Evolutionary conservation across 2,329 filamentous ascomycete species (phyloP).

Genomic region (Colletotrichum sp.): DNA sequence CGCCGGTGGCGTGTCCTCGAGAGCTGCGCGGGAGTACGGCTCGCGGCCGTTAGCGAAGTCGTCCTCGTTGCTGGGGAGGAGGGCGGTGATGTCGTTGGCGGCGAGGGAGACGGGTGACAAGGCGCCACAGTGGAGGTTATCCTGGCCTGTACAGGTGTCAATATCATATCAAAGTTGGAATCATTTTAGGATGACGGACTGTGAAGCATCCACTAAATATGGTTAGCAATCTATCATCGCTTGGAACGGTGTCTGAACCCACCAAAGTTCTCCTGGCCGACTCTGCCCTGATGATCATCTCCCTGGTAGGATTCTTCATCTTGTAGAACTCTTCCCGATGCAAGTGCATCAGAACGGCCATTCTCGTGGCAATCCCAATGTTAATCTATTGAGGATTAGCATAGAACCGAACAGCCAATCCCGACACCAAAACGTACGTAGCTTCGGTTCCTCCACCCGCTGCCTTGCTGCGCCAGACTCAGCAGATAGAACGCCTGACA

Average conservation of each 20-base stretch:
- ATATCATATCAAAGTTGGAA: too few relatives aligned
- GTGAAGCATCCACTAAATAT: constrained; percentile 60
- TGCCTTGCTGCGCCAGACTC: constrained; percentile 64
- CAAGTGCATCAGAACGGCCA: constrained; percentile 59
- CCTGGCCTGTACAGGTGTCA: constrained; percentile 43
- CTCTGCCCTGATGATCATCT: constrained; percentile 54
- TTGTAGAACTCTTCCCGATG: constrained; percentile 62
- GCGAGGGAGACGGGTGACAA: constrained; percentile 55
- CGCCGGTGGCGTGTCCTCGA: constrained; percentile 58
- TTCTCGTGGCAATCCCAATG: constrained; percentile 60
- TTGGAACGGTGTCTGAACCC: constrained; percentile 22
- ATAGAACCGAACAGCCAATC: neutral
- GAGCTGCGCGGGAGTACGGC: constrained; percentile 55
- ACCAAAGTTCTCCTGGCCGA: constrained; percentile 63
- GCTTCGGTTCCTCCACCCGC: constrained; percentile 56
- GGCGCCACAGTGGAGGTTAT: constrained; percentile 60
- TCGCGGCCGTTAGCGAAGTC: constrained; percentile 54
- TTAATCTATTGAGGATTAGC: constrained; percentile 49
- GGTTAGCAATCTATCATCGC: neutral
- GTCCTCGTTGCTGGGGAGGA: constrained; percentile 57
- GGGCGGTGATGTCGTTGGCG: constrained; percentile 57
- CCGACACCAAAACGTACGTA: constrained; percentile 45
- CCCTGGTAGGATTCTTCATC: constrained; percentile 42
- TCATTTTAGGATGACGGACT: constrained; percentile 31
- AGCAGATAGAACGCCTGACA: constrained; percentile 65